Evolutionary conservation across 257 asterid species (phyloP), one percentile per base, ranked within the genome.

Genomic region (Gardenia jasminoides): DNA sequence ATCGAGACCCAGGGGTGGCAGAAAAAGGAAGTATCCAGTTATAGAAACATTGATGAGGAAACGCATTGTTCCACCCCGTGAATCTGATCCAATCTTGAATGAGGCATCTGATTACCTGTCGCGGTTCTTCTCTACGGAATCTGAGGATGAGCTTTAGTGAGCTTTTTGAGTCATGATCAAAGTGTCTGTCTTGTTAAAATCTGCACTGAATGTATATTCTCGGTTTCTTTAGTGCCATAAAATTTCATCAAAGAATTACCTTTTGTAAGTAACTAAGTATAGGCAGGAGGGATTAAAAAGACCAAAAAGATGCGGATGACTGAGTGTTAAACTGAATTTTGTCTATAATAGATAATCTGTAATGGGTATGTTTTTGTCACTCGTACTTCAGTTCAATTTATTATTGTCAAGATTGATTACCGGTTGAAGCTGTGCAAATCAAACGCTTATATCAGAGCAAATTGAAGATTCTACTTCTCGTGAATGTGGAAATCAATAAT

Each of bases 1-100:
- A 11, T 88, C 85, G 9, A 85, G 95, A 82, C 92, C 93, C 7
- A 89, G 95, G 86, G 98, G 98, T 54, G 98, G 98, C 72, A 75
- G 91, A 80, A 92, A 91, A 85, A 91, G 98, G 79, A 87, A 64
- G 41, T 85, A 22, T 71, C 94, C 98, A 6, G 80, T 73, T 41
- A 82, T 93, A 0, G 97, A 92, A 83, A 72, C 88, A 12, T 79
- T 95, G 70, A 50, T 85, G 92, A 79, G 96, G 36, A 95, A 93
- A 89, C 85, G 99, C 88, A 75, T 95, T 12, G 82, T 74, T 70
- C 95, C 92, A 0, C 95, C 88, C 7, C 80, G 80, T 56, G 92
- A 77, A 56, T 86, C 88, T 0, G 94, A 94, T 81, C 80, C 83
- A 8, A 50, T 50, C n/a, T 39, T 81, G 84, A 81, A 84, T 50